phyloP scores from a whole-genome alignment of 2,329 filamentous ascomycete genomes.

The Westerdykella sp. region DNA sequence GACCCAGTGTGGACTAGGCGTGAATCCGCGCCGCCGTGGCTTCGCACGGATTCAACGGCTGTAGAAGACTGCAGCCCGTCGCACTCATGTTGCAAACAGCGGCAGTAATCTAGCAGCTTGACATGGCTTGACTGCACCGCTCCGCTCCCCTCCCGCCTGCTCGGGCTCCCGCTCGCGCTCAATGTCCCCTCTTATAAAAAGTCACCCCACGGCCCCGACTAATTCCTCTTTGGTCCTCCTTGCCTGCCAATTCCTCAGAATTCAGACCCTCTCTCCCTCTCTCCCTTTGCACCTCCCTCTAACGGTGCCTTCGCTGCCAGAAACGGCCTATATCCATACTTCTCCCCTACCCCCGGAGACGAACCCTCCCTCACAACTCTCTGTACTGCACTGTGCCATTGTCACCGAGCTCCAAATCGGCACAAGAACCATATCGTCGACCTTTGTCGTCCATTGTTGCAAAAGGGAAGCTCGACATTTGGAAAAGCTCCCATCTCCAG shows the following conservation, averaged over 20 bases:
- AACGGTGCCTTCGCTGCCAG: too few species aligned
- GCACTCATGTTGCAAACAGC: constrained; percentile 39
- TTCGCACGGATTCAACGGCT: constrained; percentile 37
- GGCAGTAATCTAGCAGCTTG: constrained; percentile 38
- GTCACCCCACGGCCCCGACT: constrained; percentile 27
- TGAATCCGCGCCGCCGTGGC: constrained; percentile 26
- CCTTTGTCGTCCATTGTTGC: too few species aligned
- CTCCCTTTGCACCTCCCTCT: constrained; percentile 2
- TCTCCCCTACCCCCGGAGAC: too few species aligned
- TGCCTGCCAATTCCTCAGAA: constrained; percentile 19
- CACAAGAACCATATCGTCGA: too few species aligned
- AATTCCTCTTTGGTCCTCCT: constrained; percentile 24
- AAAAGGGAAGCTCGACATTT: too few species aligned
- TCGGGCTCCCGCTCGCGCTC: constrained; percentile 25
- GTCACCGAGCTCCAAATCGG: too few species aligned
- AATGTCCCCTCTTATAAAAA: constrained; percentile 37
- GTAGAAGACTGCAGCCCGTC: constrained; percentile 28
- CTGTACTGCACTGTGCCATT: neutral
- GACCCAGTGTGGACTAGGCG: constrained; percentile 11
- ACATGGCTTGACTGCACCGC: constrained; percentile 9
- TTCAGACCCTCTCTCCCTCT: constrained; percentile 1
- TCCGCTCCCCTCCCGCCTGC: constrained; percentile 31
- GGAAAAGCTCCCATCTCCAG: neutral
- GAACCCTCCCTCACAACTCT: too few species aligned
- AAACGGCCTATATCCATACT: neutral